Conservation (phyloP, 495 filamentous ascomycete genomes). For the Glonium stellatum region DNA sequence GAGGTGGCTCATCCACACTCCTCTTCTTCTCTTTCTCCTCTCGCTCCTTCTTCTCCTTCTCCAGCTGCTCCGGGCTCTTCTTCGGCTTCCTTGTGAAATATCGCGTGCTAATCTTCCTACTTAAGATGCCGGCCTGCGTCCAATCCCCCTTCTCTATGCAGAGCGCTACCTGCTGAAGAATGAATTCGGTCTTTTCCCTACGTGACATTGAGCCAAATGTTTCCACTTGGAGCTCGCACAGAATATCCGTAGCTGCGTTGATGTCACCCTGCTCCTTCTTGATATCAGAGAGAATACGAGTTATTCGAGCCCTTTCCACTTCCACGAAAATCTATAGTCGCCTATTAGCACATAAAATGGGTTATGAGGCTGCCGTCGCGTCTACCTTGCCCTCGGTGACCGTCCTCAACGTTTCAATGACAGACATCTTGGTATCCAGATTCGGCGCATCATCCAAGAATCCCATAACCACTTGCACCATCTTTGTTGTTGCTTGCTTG, state of each 20-base stretch:
- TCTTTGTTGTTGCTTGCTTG: constrained; percentile 96
- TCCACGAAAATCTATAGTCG: constrained; percentile 85
- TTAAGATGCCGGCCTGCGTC: constrained; percentile 89
- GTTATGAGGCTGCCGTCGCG: neutral
- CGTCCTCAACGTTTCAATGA: constrained; percentile 90
- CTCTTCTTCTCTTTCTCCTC: constrained; percentile 56
- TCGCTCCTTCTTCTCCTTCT: constrained; percentile 78
- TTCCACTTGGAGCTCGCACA: constrained; percentile 97
- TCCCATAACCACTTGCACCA: constrained; percentile 93
- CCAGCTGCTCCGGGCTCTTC: constrained; percentile 77
- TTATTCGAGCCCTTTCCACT: constrained; percentile 93
- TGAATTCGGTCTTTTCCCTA: constrained; percentile 97
- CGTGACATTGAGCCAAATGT: constrained; percentile 97
- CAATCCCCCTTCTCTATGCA: constrained; percentile 96
- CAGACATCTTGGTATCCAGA: constrained; percentile 76
- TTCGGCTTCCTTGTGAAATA: constrained; percentile 85
- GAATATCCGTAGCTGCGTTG: constrained; percentile 78
- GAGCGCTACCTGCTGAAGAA: constrained; percentile 85
- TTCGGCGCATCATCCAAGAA: constrained; percentile 79
- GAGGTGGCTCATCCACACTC: constrained; percentile 61
- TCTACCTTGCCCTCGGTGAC: constrained; percentile 92
- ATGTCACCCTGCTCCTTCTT: constrained; percentile 92
- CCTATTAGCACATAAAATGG: constrained; percentile 4
- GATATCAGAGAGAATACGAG: constrained; percentile 89
- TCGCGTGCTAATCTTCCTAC: constrained; percentile 90